These are phyloP conservation scores for Linum lewisii DNA, from an alignment of 345 rosid species.

Conservation along the genomic window DNA sequence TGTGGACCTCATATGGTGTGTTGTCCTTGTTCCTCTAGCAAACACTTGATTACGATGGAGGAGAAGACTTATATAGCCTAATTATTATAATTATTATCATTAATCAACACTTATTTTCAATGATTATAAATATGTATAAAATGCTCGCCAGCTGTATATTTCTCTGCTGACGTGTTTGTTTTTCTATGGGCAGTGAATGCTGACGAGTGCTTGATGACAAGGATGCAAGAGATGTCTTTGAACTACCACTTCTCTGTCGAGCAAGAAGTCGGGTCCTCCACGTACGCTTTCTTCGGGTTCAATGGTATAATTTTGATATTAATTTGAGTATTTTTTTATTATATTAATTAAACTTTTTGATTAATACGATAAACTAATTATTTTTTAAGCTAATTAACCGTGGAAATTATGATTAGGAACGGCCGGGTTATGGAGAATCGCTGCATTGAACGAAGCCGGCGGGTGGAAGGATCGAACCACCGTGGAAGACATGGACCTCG, in stretches of 20 bases:
- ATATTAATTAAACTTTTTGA: background rate
- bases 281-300: constrained; percentile 91
- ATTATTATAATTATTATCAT: too few species aligned
- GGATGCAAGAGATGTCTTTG: constrained; percentile 97
- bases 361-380: too few species aligned
- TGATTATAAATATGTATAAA: background rate
- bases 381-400: background rate
- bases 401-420: constrained; percentile 43
- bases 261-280: constrained; percentile 96
- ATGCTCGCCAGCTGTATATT: constrained; percentile 19
- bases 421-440: constrained; percentile 91
- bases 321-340: background rate
- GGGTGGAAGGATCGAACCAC: constrained; percentile 99
- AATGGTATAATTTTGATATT: constrained; percentile 52
- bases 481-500: constrained; percentile 97
- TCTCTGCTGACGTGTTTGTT: constrained; percentile 2
- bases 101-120: constrained; percentile 17
- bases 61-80: too few species aligned
- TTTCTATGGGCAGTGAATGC: constrained; percentile 55
- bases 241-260: constrained; percentile 93
- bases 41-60: background rate
- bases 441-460: constrained; percentile 87
- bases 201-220: constrained; percentile 93
- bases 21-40: constrained; percentile 16
- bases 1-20: constrained; percentile 22